These are phyloP conservation scores for Leucocoprinus sp. DNA, from an alignment of 768 basidiomycete species.

Conservation along the genomic window DNA sequence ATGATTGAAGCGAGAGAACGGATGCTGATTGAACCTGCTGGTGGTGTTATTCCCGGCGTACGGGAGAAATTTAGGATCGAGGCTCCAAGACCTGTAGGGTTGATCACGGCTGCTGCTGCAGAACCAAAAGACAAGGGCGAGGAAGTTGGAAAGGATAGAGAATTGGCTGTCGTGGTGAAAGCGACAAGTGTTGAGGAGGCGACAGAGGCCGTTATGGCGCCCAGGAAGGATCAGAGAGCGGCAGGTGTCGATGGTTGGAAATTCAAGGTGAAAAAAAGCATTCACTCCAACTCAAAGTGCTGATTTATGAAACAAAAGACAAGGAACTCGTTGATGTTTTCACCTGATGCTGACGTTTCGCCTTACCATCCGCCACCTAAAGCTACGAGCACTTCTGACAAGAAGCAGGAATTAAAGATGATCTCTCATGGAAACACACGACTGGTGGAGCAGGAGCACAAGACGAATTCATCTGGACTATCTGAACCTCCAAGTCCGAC, in stretches of 20 bases:
- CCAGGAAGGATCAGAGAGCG: constrained; percentile 59
- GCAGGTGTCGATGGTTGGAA: constrained; percentile 77
- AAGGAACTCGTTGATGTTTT: constrained; percentile 92
- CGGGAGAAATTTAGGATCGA: constrained; percentile 62
- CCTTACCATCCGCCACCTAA: constrained; percentile 48
- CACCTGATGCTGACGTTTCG: constrained; percentile 83
- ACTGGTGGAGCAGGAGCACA: constrained; percentile 61
- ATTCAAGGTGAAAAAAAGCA: constrained; percentile 48
- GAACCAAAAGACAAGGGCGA: constrained; percentile 16
- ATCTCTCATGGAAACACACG: constrained; percentile 82
- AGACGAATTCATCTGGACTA: constrained; percentile 29
- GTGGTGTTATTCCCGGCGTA: constrained; percentile 43
- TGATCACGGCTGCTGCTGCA: constrained; percentile 34
- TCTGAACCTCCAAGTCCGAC: constrained; percentile 83
- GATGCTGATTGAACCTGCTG: constrained; percentile 63
- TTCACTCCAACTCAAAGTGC: neutral
- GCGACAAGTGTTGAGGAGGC: constrained; percentile 19
- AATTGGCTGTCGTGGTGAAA: constrained; percentile 17
- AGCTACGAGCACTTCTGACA: constrained; percentile 22
- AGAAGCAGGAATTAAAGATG: constrained; percentile 37
- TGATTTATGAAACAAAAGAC: constrained; percentile 47
- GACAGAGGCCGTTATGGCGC: constrained; percentile 63
- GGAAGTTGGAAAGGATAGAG: constrained; percentile 16
- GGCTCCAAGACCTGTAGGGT: constrained; percentile 43
- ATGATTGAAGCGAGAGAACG: constrained; percentile 63